Evolutionary conservation across 371 early-diverging fungal species (phyloP).

Genomic region (Fennellomyces sp.): DNA sequence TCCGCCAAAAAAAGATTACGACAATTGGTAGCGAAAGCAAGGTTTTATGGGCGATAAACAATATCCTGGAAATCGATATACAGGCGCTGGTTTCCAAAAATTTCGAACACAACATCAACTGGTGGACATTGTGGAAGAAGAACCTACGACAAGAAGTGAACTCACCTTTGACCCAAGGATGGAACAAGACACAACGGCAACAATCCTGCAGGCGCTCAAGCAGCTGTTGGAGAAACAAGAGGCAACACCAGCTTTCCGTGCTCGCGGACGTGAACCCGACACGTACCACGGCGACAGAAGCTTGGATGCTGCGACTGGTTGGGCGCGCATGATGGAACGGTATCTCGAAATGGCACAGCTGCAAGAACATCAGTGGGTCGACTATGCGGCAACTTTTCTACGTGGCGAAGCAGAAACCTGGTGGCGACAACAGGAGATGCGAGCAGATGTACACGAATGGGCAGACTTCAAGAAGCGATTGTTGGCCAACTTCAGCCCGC

Average conservation of each 20-base stretch:
- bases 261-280: not conserved
- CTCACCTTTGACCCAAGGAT: not conserved
- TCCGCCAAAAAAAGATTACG: not conserved
- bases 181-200: not conserved
- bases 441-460: not conserved
- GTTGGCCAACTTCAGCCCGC: not conserved
- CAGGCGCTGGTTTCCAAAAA: not conserved
- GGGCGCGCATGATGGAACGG: not conserved
- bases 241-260: not conserved
- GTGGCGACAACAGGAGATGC: not conserved
- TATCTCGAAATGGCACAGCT: not conserved
- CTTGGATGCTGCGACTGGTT: not conserved
- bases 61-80: not conserved
- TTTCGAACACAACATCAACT: not conserved
- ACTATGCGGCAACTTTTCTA: not conserved
- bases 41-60: not conserved
- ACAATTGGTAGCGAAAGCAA: not conserved
- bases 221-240: not conserved
- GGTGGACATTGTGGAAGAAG: not conserved
- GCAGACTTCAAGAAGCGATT: no score
- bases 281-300: conserved; percentile 4
- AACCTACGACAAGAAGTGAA: not conserved
- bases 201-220: not conserved
- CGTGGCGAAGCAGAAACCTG: not conserved
- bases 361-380: not conserved